These are phyloP conservation scores for Fraxinus excelsior DNA, from an alignment of 257 asterid species.

Conservation along the genomic window DNA sequence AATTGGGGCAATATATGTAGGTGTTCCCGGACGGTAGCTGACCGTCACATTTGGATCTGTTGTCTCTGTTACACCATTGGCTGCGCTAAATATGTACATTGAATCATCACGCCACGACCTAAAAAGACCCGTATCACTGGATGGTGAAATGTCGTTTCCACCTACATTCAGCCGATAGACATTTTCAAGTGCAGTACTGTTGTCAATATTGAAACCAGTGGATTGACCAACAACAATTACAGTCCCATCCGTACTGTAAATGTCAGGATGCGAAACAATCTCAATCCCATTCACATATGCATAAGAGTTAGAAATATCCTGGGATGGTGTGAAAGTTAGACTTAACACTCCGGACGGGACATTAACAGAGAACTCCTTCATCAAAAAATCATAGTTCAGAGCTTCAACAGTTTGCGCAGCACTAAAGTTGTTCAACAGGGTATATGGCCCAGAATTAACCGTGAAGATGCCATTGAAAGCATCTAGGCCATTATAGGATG, in stretches of 20 bases:
- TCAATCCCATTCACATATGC: slow-evolving; percentile 87
- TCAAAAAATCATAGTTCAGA: slow-evolving; percentile 62
- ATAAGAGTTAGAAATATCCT: slow-evolving; percentile 42
- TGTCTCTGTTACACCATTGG: slow-evolving; percentile 37
- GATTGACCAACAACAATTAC: slow-evolving; percentile 46
- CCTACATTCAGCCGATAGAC: slow-evolving; percentile 83
- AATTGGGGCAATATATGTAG: slow-evolving; percentile 47
- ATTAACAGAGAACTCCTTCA: slow-evolving; percentile 74
- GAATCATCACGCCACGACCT: slow-evolving; percentile 56
- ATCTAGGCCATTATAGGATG: slow-evolving; percentile 52
- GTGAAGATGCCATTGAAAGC: slow-evolving; percentile 62
- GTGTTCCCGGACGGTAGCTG: slow-evolving; percentile 33
- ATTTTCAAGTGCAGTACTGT: slow-evolving; percentile 69
- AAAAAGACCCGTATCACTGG: slow-evolving; percentile 54
- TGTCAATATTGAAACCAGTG: slow-evolving; percentile 45
- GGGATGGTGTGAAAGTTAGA: slow-evolving; percentile 65
- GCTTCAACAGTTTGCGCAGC: slow-evolving; percentile 64
- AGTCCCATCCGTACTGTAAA: slow-evolving; percentile 60
- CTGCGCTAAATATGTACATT: slow-evolving; percentile 41
- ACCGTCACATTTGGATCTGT: slow-evolving; percentile 41
- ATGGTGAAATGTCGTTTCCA: slow-evolving; percentile 77
- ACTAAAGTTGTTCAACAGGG: slow-evolving; percentile 73
- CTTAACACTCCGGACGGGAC: slow-evolving; percentile 46
- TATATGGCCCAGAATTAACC: slow-evolving; percentile 51
- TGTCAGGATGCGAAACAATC: slow-evolving; percentile 83